These are phyloP conservation scores for Chrysosphaeria jannelii DNA, from an alignment of 2,329 filamentous ascomycete genomes.

Conservation along the genomic window DNA sequence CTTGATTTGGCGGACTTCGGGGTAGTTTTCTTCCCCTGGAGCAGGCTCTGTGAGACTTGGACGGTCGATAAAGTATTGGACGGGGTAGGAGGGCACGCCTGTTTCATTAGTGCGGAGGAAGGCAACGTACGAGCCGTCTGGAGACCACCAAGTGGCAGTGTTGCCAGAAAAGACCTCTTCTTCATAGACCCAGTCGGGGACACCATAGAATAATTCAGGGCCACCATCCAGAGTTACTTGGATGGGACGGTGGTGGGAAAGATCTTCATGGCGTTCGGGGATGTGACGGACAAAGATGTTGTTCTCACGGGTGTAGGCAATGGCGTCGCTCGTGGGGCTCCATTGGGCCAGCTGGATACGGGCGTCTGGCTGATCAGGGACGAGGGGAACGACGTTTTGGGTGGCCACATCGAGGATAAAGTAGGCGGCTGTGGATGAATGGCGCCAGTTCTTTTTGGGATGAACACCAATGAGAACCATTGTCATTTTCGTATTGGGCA, in stretches of 20 bases:
- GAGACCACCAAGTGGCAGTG: constrained; percentile 84
- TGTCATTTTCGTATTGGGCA: constrained; percentile 57
- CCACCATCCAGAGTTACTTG: constrained; percentile 72
- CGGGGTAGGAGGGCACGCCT: constrained; percentile 63
- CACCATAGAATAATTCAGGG: constrained; percentile 69
- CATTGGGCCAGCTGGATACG: constrained; percentile 63
- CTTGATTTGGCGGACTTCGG: constrained; percentile 74
- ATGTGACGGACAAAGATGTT: constrained; percentile 57
- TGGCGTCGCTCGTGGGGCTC: constrained; percentile 61
- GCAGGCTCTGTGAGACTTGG: constrained; percentile 43
- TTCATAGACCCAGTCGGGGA: constrained; percentile 94
- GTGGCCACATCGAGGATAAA: constrained; percentile 76
- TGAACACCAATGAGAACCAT: constrained; percentile 63
- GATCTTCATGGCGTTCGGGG: constrained; percentile 9
- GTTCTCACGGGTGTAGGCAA: constrained; percentile 76
- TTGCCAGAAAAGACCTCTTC: constrained; percentile 52
- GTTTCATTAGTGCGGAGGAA: constrained; percentile 90
- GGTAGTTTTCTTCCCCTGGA: constrained; percentile 59
- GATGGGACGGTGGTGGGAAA: constrained; percentile 14
- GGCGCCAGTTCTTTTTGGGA: constrained; percentile 50
- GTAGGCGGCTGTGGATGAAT: constrained; percentile 65
- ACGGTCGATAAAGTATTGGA: constrained; percentile 75
- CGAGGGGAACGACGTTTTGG: constrained; percentile 47
- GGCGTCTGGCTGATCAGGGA: constrained; percentile 32
- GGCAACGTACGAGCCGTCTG: constrained; percentile 64